These are phyloP conservation scores for Obelidium mucronatum DNA, from an alignment of 192 early-diverging fungal genomes.

Conservation along the genomic window DNA sequence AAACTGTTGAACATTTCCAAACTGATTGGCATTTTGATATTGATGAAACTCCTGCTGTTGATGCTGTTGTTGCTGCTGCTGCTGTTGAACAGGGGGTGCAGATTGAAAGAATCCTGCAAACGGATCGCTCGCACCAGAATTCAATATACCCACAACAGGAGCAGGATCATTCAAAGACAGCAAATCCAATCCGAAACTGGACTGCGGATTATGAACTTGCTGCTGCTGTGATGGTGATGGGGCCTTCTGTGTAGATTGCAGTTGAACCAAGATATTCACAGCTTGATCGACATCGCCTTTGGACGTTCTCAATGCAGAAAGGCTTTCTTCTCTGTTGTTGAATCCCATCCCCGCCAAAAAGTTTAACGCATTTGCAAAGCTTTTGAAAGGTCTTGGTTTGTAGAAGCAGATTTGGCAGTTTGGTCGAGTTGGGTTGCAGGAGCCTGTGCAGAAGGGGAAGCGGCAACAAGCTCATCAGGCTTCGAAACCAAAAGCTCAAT, in stretches of 20 bases:
- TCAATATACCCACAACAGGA: too few relatives aligned
- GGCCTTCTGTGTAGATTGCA: constrained; percentile 19
- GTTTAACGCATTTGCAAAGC: constrained; percentile 32
- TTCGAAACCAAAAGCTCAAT: constrained; percentile 62
- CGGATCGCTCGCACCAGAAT: not conserved
- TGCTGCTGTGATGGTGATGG: not conserved
- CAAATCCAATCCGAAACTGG: constrained; percentile 8
- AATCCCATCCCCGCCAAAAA: constrained; percentile 79
- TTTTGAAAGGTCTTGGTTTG: not conserved
- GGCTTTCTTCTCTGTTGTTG: constrained; percentile 69
- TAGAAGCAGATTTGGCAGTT: not conserved
- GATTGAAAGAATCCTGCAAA: constrained; percentile 16
- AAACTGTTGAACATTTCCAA: not conserved
- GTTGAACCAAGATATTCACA: constrained; percentile 64
- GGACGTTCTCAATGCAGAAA: constrained; percentile 71
- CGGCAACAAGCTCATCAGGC: not conserved
- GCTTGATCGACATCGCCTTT: constrained; percentile 82
- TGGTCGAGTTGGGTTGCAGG: not conserved
- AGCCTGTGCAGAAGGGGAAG: not conserved
- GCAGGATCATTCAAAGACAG: constrained; percentile 5
- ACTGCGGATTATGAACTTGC: not conserved
- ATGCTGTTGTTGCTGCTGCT: constrained; percentile 29
- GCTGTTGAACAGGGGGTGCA: not conserved
- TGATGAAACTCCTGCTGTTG: not conserved
- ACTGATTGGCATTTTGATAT: constrained; percentile 14